phyloP scores from a whole-genome alignment of 2,329 filamentous ascomycete species.

The Sphaerulina populicola region DNA sequence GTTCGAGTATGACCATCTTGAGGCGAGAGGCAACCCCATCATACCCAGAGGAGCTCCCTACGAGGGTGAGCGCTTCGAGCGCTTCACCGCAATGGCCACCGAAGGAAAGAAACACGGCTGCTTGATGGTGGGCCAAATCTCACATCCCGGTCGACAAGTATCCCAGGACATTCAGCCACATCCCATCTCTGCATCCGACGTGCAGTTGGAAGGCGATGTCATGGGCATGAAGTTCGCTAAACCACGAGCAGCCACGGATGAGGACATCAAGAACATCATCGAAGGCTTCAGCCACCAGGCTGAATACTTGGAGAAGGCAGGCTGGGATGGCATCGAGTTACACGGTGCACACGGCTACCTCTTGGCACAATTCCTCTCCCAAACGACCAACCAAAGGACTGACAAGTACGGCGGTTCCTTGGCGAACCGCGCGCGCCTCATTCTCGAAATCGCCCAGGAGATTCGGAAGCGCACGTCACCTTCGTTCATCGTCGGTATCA shows the following conservation, averaged over 20 bases:
- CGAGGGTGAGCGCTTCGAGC: slow-evolving; percentile 51
- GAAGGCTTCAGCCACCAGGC: slow-evolving; percentile 54
- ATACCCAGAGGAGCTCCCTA: slow-evolving; percentile 47
- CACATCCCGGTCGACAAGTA: slow-evolving; percentile 55
- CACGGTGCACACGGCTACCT: slow-evolving; percentile 42
- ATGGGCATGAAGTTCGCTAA: slow-evolving; percentile 48
- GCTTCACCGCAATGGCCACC: slow-evolving; percentile 50
- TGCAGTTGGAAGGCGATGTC: slow-evolving; percentile 38
- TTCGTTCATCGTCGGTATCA: slow-evolving; percentile 47
- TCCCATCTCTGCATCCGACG: slow-evolving; percentile 46
- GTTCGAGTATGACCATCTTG: slow-evolving; percentile 10
- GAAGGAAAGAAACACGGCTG: slow-evolving; percentile 50
- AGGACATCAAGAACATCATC: slow-evolving; percentile 52
- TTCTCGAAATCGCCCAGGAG: slow-evolving; percentile 36
- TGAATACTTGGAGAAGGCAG: slow-evolving; percentile 54
- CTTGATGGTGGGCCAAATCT: slow-evolving; percentile 53
- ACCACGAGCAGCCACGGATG: slow-evolving; percentile 46
- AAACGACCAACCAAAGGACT: slow-evolving; percentile 37
- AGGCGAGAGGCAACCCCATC: slow-evolving; percentile 45
- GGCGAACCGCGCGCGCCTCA: slow-evolving; percentile 38
- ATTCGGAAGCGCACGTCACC: slow-evolving; percentile 34
- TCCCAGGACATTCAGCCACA: slow-evolving; percentile 40
- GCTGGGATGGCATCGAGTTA: slow-evolving; percentile 47
- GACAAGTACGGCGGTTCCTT: slow-evolving; percentile 40
- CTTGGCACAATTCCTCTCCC: slow-evolving; percentile 39